phyloP scores from a whole-genome alignment of 179 eudicot genomes.

The Spinacia oleracea region DNA sequence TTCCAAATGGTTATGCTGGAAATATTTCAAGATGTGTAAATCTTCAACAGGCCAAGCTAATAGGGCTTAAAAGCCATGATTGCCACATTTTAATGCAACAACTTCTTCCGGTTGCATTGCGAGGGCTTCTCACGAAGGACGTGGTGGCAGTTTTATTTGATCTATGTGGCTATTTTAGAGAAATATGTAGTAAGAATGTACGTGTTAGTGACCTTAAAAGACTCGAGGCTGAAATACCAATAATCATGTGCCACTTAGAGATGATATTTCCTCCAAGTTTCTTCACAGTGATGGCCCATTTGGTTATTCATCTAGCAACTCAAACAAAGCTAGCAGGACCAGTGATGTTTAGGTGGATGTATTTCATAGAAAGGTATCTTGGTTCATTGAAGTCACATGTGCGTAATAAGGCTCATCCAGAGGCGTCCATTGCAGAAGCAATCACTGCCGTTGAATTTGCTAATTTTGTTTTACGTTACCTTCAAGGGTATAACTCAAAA shows the following conservation, averaged over 20 bases:
- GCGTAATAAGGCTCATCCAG: not conserved
- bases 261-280: not conserved
- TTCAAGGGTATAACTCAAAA: not conserved
- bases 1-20: not conserved
- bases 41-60: not conserved
- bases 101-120: too few relatives aligned
- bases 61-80: constrained; percentile 1
- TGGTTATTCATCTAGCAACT: not conserved
- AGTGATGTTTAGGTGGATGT: not conserved
- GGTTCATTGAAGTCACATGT: constrained; percentile 5
- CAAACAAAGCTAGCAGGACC: not conserved
- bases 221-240: not conserved
- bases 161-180: not conserved
- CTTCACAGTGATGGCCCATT: not conserved
- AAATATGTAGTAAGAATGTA: not conserved
- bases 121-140: too few relatives aligned
- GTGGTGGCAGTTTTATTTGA: not conserved
- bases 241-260: not conserved
- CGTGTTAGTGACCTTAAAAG: not conserved
- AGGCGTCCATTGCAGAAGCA: constrained; percentile 13
- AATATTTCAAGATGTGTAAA: not conserved
- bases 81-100: too few relatives aligned
- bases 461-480: not conserved
- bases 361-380: not conserved
- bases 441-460: not conserved